Conservation (phyloP, 345 rosid genomes). For the Eucalyptus albens region DNA sequence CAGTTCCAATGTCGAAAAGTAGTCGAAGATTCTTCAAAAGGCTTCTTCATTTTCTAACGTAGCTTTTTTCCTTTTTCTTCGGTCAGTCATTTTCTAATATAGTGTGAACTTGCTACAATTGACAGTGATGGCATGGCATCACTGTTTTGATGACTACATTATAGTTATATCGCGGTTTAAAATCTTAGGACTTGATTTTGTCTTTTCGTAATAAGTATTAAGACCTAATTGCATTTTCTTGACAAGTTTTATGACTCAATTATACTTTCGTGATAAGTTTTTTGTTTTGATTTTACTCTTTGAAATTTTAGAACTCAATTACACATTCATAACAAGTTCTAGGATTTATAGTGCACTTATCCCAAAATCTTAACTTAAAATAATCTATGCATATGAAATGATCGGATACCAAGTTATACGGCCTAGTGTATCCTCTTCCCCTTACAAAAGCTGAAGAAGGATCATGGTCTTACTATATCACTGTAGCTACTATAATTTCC, state of each 20-base stretch:
- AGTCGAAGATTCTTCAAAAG: background rate
- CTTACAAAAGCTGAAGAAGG: too few species aligned
- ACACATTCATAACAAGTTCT: too few species aligned
- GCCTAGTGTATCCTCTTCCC: too few species aligned
- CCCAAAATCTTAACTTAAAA: background rate
- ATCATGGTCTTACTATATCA: too few species aligned
- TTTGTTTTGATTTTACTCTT: accelerated
- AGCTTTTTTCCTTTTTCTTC: background rate
- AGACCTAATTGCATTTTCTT: accelerated
- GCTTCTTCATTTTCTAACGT: background rate
- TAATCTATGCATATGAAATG: background rate
- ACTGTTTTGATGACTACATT: accelerated
- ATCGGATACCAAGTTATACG: too few species aligned
- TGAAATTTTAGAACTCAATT: too few species aligned
- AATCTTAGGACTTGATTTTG: background rate
- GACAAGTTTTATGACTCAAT: accelerated
- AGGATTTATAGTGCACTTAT: too few species aligned
- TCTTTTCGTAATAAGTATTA: too few species aligned
- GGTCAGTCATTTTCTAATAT: background rate
- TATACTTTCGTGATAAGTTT: too few species aligned
- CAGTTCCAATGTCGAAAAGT: background rate
- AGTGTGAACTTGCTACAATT: background rate
- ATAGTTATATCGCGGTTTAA: too few species aligned
- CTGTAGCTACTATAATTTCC: too few species aligned
- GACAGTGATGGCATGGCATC: background rate